Conservation (phyloP, 2,329 filamentous ascomycete genomes). For the Pezicula neosporulosa region DNA sequence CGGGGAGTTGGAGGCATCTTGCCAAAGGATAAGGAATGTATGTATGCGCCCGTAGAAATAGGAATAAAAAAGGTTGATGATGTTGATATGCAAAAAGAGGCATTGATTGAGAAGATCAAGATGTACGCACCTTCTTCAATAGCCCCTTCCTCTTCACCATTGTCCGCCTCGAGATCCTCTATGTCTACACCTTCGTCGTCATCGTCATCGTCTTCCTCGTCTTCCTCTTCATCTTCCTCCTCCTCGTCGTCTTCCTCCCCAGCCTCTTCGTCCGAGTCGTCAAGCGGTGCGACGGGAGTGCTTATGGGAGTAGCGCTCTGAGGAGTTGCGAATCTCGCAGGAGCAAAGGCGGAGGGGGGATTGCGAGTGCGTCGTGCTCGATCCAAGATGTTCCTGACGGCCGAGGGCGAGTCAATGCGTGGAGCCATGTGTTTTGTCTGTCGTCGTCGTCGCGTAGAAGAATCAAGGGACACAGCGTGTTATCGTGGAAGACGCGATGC, state of each 20-base stretch:
- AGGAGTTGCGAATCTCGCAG: background rate
- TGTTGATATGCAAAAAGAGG: background rate
- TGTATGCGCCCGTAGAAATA: background rate
- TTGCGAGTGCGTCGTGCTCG: background rate
- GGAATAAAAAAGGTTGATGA: background rate
- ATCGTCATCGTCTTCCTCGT: conserved; percentile 8
- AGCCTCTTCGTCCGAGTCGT: conserved; percentile 15
- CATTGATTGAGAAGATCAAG: background rate
- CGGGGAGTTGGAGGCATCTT: no score
- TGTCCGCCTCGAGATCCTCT: conserved; percentile 29
- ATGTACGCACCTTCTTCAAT: conserved; percentile 25
- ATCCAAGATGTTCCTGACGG: background rate
- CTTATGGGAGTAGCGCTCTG: background rate
- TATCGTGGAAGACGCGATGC: no score
- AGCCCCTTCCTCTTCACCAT: conserved; percentile 33
- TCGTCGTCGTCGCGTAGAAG: no score
- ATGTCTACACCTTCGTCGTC: conserved; percentile 25
- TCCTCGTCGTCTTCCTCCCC: conserved; percentile 17
- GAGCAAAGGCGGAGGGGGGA: background rate
- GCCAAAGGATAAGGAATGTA: background rate
- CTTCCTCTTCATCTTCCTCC: conserved; percentile 20
- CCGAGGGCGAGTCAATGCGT: no score
- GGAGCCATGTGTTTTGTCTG: no score
- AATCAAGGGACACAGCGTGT: no score
- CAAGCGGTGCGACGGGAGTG: conserved; percentile 12